phyloP scores from a whole-genome alignment of 1,284 basidiomycete species.

The Puccinia horiana region DNA sequence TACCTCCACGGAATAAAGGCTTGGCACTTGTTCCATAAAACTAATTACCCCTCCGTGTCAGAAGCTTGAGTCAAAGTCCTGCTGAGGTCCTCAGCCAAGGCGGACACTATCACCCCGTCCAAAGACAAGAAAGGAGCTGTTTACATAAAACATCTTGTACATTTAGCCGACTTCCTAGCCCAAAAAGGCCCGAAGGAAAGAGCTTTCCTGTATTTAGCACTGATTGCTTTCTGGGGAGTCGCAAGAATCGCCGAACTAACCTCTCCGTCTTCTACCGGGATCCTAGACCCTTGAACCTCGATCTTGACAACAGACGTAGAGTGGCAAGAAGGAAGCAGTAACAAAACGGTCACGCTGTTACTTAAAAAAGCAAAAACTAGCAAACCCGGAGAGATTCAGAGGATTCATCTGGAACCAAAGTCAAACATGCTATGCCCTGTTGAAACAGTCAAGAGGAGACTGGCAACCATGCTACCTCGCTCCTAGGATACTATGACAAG shows the following conservation, averaged over 20 bases:
- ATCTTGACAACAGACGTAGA: no score
- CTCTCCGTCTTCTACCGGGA: no score
- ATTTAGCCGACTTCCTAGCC: neutral
- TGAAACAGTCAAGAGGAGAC: no score
- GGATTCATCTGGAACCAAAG: no score
- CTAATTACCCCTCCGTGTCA: neutral
- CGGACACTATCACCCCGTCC: neutral
- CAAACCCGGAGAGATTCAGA: no score
- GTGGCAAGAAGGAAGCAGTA: no score
- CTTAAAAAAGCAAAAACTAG: no score
- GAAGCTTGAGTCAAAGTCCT: neutral
- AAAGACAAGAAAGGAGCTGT: neutral
- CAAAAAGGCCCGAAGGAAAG: neutral
- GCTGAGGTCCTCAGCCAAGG: neutral
- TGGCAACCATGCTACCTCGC: no score
- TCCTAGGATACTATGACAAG: no score
- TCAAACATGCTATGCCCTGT: no score
- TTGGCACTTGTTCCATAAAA: neutral
- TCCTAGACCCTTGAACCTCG: no score
- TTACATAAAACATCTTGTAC: neutral
- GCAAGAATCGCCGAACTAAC: neutral
- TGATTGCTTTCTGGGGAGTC: slow-evolving; percentile 1
- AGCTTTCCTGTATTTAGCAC: neutral
- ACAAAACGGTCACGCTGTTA: no score
- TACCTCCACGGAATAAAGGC: neutral